Percentiles rank a stretch among this genome's conserved stretches.
Evolutionary conservation across 2,329 filamentous ascomycete genomes (phyloP).

Genomic region (Ceratocystis variospora): DNA sequence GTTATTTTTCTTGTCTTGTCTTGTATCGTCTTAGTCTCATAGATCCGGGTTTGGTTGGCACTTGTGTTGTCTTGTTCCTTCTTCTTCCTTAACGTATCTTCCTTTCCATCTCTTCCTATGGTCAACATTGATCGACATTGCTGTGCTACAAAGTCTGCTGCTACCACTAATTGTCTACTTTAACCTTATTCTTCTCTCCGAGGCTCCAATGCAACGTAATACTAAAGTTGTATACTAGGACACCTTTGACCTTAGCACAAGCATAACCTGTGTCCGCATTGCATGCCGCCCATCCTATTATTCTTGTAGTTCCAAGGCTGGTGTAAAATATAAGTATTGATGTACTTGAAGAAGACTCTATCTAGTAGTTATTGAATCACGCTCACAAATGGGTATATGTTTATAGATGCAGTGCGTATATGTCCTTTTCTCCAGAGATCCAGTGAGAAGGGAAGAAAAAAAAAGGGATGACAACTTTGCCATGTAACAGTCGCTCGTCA

Average conservation of each 20-base stretch:
- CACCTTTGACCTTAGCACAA: too few species aligned
- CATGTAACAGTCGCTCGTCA: background rate
- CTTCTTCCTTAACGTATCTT: background rate
- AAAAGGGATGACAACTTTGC: background rate
- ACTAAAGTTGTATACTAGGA: too few species aligned
- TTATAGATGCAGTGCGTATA: background rate
- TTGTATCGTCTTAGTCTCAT: background rate
- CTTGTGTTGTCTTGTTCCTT: background rate
- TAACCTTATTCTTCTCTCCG: background rate
- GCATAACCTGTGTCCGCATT: background rate
- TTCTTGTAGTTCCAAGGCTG: background rate
- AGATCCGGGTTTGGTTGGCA: background rate
- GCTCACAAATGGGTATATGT: constrained; percentile 7
- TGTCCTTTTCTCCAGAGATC: background rate
- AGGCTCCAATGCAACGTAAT: too few species aligned
- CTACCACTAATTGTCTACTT: background rate
- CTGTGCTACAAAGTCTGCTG: too few species aligned
- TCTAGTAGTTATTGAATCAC: background rate
- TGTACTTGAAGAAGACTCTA: background rate
- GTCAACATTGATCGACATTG: too few species aligned
- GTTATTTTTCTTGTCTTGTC: background rate
- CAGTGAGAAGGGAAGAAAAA: background rate
- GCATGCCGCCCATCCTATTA: background rate
- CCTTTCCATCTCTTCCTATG: background rate
- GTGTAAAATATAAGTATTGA: constrained; percentile 1